These are phyloP conservation scores for Glarea lozoyensis DNA, from an alignment of 495 filamentous ascomycete genomes.

Conservation along the genomic window DNA sequence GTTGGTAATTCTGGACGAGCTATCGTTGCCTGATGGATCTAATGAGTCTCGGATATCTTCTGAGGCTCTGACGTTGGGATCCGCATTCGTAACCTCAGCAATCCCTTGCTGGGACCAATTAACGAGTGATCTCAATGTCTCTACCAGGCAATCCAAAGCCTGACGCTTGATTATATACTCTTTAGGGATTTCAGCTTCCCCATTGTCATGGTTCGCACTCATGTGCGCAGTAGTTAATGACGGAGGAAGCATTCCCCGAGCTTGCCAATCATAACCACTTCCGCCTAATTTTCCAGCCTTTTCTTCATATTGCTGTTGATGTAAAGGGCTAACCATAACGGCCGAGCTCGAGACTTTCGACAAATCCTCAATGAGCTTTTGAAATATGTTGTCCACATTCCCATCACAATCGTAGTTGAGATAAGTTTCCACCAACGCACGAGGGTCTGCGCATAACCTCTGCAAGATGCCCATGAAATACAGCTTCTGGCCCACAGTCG, in stretches of 20 bases:
- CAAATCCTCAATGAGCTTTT: constrained; percentile 87
- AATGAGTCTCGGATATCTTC: constrained; percentile 78
- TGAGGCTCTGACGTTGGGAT: constrained; percentile 50
- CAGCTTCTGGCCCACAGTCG: constrained; percentile 82
- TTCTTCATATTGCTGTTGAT: constrained; percentile 82
- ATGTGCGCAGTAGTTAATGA: constrained; percentile 75
- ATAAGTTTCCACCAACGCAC: constrained; percentile 90
- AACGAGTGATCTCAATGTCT: constrained; percentile 79
- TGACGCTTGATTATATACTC: constrained; percentile 86
- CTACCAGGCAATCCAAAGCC: constrained; percentile 79
- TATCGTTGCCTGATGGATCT: constrained; percentile 48
- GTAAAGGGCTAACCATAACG: constrained; percentile 58
- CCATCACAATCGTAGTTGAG: constrained; percentile 98
- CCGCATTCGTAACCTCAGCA: constrained; percentile 43
- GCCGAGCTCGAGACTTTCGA: constrained; percentile 72
- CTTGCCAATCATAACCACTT: constrained; percentile 66
- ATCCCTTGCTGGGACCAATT: constrained; percentile 82
- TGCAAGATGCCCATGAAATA: constrained; percentile 83
- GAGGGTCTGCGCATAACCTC: constrained; percentile 72
- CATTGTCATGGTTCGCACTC: constrained; percentile 39
- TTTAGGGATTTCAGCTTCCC: constrained; percentile 60
- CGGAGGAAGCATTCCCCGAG: constrained; percentile 74
- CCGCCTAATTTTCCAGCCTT: constrained; percentile 51
- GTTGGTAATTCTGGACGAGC: constrained; percentile 36
- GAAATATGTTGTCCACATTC: constrained; percentile 93